Evolutionary conservation across 495 filamentous ascomycete genomes (phyloP).

Genomic region (Aspergillus nanangensis): DNA sequence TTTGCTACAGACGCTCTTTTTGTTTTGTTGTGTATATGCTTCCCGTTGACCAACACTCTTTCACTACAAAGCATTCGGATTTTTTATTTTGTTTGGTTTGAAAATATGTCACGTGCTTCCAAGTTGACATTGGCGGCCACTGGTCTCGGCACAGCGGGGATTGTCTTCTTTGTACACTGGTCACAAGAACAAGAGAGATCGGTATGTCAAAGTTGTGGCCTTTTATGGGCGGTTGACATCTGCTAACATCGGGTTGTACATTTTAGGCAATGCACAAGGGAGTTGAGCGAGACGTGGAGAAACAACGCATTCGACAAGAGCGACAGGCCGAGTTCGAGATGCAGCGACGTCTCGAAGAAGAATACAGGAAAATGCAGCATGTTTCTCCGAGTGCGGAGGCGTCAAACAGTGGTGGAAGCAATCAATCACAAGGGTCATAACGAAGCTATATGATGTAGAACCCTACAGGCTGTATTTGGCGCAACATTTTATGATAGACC

Average conservation of each 20-base stretch:
- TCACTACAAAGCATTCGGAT: too few species aligned
- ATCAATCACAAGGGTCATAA: conserved; percentile 18
- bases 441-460: background rate
- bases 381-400: conserved; percentile 41
- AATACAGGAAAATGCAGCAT: conserved; percentile 83
- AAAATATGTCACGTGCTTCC: conserved; percentile 77
- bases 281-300: conserved; percentile 91
- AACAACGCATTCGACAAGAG: conserved; percentile 82
- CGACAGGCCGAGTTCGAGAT: conserved; percentile 90
- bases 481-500: background rate
- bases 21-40: background rate
- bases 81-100: too few species aligned
- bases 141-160: conserved; percentile 66
- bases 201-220: conserved; percentile 44
- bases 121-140: conserved; percentile 81
- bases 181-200: conserved; percentile 81
- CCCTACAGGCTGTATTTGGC: background rate
- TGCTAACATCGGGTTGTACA: background rate
- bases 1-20: background rate
- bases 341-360: conserved; percentile 78
- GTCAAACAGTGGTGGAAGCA: conserved; percentile 11
- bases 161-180: conserved; percentile 84
- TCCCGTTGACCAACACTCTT: background rate
- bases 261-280: conserved; percentile 77
- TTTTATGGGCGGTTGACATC: conserved; percentile 2